Evolutionary conservation across 2,329 filamentous ascomycete species (phyloP), one percentile per base, ranked within the genome.

Genomic region (Bipolaris sorokiniana): DNA sequence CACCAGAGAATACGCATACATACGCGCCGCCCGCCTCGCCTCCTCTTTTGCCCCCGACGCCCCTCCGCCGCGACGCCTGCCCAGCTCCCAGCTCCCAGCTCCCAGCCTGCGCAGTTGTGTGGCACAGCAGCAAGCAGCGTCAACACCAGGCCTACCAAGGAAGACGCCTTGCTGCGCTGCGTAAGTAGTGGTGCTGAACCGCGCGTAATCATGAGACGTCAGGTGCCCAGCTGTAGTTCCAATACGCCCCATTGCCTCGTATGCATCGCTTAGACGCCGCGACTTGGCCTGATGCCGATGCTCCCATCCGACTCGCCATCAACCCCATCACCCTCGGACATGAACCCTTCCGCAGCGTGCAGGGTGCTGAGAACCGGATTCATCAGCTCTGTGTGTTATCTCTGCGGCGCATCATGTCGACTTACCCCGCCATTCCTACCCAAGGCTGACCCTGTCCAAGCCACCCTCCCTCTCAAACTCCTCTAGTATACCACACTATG

Each of bases 41-140:
- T 41, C 34, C 50, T 23, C 42, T 33, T 31, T 46, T 34, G 33
- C 50, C 50, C 36, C 34, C 13, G 22, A 23, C 23, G 4, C 28
- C 26, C 7, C 26, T 28, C 26, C 2, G 38, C 48, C 45, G 22
- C 38, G 26, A 41, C 31, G 34, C 54, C 16, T 33, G 48, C 41
- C 41, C n/a, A 41, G 54, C 20, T 31, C 16, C 46, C n/a, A n/a
- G n/a, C n/a, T n/a, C 18, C 40, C 42, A 36, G 4, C 5, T 28
- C 26, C 26, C 28, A 13, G 28, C 28, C 46, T 31, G 52, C 56
- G 59, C 59, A 56, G 56, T 40, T 49, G 7, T 28, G 58, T 61
- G 54, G 58, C 58, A 61, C 58, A 51, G 58, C 55, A 54, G 40
- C n/a, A 23, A 54, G 40, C n/a, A 23, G 7, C 37, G 11, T 3